These are phyloP conservation scores for Ganoderma lucidum DNA, from an alignment of 1,284 basidiomycete species.

Conservation along the genomic window DNA sequence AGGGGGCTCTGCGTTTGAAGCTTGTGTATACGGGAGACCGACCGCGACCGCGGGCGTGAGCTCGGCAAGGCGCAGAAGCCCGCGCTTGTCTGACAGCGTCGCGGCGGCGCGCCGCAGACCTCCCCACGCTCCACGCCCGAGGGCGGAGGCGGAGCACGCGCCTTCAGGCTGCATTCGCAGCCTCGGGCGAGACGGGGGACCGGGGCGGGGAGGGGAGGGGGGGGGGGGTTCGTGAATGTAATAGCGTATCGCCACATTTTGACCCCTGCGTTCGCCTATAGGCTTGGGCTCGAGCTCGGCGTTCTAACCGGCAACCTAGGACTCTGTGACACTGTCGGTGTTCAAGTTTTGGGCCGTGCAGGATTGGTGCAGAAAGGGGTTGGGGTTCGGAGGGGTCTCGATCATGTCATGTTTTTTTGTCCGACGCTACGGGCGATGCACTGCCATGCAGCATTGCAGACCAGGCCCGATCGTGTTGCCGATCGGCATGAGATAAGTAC, in stretches of 20 bases:
- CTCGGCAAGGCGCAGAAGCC: not conserved
- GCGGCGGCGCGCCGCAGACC: not conserved
- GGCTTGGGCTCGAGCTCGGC: not conserved
- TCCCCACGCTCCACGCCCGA: not conserved
- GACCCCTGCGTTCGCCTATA: not conserved
- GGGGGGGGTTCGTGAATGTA: not conserved
- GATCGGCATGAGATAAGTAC: not conserved
- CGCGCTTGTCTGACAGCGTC: conserved; percentile 4
- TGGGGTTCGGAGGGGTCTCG: not conserved
- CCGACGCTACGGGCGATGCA: not conserved
- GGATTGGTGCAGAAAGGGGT: not conserved
- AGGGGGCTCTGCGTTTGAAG: conserved; percentile 4
- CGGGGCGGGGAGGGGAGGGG: not conserved
- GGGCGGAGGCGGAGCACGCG: not conserved
- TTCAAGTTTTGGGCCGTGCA: not conserved
- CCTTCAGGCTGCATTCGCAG: not conserved
- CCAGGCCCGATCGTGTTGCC: conserved; percentile 1
- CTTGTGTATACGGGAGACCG: not conserved
- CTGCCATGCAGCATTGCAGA: not conserved
- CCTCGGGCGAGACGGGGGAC: not conserved
- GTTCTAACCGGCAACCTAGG: conserved; percentile 4
- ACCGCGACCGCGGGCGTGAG: not conserved
- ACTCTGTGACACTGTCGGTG: not conserved
- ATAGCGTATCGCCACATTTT: not conserved
- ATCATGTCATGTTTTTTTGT: not conserved